Evolutionary conservation across 495 filamentous ascomycete species (phyloP).

Genomic region (Penicillium verhagenii): DNA sequence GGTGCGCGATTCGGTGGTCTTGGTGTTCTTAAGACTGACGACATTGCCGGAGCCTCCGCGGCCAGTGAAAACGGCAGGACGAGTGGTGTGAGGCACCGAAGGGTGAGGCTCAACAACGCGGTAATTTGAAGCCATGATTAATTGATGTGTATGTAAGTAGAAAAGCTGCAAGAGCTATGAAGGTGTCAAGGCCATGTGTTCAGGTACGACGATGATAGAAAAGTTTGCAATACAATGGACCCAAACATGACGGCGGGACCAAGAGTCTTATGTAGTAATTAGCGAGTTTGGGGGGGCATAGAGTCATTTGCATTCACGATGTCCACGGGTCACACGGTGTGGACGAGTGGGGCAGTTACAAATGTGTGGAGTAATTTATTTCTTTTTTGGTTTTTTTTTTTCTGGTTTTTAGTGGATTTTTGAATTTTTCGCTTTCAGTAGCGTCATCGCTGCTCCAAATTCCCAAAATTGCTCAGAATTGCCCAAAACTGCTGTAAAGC

Average conservation of each 20-base stretch:
- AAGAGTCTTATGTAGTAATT: constrained; percentile 16
- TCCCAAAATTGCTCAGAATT: too few relatives aligned
- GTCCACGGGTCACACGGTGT: constrained; percentile 29
- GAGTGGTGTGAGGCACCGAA: constrained; percentile 59
- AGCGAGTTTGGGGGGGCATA: constrained; percentile 7
- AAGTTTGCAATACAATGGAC: constrained; percentile 1
- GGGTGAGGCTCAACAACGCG: constrained; percentile 80
- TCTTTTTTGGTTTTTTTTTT: constrained; percentile 22
- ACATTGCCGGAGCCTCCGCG: constrained; percentile 86
- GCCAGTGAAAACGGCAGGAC: constrained; percentile 66
- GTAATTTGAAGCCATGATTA: constrained; percentile 49
- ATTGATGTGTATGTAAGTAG: constrained; percentile 10
- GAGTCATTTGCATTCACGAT: constrained; percentile 25
- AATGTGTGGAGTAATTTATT: constrained; percentile 11
- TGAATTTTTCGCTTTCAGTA: constrained; percentile 1
- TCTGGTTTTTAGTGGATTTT: constrained; percentile 19
- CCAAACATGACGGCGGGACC: constrained; percentile 10
- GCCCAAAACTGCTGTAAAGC: too few relatives aligned
- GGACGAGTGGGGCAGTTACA: constrained; percentile 6
- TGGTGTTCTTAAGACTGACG: constrained; percentile 65
- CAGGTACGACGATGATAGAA: constrained; percentile 1
- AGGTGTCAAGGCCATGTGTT: constrained; percentile 20
- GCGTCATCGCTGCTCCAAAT: constrained; percentile 24
- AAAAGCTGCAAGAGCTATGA: constrained; percentile 18
- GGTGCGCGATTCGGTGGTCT: constrained; percentile 50